These are phyloP conservation scores for Geranium rotundifolium DNA, from an alignment of 345 rosid species.

Conservation along the genomic window DNA sequence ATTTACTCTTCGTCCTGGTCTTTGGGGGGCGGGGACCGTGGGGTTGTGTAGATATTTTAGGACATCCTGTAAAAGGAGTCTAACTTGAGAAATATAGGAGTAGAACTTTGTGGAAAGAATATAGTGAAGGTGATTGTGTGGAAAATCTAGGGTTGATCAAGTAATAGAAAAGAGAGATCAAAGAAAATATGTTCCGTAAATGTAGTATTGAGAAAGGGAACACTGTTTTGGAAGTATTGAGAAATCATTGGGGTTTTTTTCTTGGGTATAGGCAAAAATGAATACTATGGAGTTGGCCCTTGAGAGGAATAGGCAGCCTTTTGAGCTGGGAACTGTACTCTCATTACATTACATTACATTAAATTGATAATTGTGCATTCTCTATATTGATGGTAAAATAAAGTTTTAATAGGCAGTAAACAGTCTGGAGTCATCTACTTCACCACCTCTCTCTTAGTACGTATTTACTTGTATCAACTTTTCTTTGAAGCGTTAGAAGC, in stretches of 20 bases:
- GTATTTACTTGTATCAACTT: no score
- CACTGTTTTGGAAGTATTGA: no score
- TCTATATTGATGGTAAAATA: neutral
- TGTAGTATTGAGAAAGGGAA: neutral
- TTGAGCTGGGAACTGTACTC: neutral
- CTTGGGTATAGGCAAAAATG: neutral
- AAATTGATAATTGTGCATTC: neutral
- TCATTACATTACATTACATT: no score
- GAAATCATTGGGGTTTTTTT: no score
- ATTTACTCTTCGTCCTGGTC: neutral
- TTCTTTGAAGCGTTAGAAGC: no score
- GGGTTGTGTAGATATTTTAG: neutral
- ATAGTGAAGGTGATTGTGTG: neutral
- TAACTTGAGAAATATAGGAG: neutral
- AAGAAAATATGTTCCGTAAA: neutral
- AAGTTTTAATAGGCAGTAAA: neutral
- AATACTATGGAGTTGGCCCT: neutral
- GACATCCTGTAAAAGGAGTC: neutral
- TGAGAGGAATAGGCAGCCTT: neutral
- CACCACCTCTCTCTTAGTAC: no score
- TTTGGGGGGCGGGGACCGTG: neutral
- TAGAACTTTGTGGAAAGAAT: neutral
- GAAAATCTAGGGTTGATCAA: neutral
- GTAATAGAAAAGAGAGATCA: neutral
- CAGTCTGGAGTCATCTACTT: neutral